Evolutionary conservation across 2,329 filamentous ascomycete genomes (phyloP).

Genomic region (Purpureocillium lavendulum): DNA sequence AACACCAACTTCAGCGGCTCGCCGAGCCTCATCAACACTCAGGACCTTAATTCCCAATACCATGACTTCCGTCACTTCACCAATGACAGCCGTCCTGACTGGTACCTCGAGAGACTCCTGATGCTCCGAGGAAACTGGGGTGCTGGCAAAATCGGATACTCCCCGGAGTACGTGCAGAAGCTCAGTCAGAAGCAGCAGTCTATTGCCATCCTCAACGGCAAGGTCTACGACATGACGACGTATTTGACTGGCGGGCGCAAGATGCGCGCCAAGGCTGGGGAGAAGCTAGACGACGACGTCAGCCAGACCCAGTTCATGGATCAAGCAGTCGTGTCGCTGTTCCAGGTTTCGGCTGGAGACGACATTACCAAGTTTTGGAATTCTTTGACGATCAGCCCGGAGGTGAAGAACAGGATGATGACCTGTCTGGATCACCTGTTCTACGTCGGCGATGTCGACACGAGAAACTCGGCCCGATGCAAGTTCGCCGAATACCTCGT

Average conservation of each 20-base stretch:
- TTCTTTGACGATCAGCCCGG: constrained; percentile 49
- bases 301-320: constrained; percentile 75
- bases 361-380: constrained; percentile 85
- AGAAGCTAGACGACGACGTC: constrained; percentile 33
- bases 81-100: constrained; percentile 77
- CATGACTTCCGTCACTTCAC: constrained; percentile 88
- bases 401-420: constrained; percentile 59
- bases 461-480: constrained; percentile 76
- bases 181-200: constrained; percentile 54
- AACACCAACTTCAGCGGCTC: constrained; percentile 66
- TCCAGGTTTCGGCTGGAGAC: constrained; percentile 63
- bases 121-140: constrained; percentile 70
- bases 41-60: constrained; percentile 69
- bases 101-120: constrained; percentile 85
- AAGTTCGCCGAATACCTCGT: constrained; percentile 85
- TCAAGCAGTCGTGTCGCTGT: constrained; percentile 62
- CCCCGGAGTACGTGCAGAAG: constrained; percentile 64
- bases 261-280: constrained; percentile 47
- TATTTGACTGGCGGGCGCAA: constrained; percentile 71
- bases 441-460: constrained; percentile 87
- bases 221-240: constrained; percentile 82
- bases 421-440: constrained; percentile 89
- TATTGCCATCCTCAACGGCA: constrained; percentile 70
- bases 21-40: constrained; percentile 52
- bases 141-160: constrained; percentile 83